Conservation (phyloP, 2,329 filamentous ascomycete genomes). For the Colletotrichum melonis region DNA sequence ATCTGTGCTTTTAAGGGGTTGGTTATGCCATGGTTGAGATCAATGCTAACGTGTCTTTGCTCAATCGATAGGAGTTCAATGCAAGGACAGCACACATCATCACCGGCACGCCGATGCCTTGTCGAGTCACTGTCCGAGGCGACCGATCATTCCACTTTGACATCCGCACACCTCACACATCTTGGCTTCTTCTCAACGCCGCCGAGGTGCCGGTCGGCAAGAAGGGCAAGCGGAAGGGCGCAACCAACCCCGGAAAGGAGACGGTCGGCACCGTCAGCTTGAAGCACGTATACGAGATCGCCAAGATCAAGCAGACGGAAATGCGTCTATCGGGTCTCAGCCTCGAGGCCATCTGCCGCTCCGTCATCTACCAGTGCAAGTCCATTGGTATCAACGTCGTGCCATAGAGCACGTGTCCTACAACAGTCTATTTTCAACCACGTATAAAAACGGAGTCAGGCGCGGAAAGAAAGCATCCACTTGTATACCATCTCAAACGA, state of each 20-base stretch:
- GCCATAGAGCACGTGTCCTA: constrained; percentile 53
- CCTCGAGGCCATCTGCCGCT: constrained; percentile 77
- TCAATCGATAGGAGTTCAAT: constrained; percentile 84
- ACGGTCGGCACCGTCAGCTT: constrained; percentile 86
- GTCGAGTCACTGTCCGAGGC: constrained; percentile 89
- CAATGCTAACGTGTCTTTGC: constrained; percentile 30
- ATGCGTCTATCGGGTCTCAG: constrained; percentile 77
- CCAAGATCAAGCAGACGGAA: constrained; percentile 91
- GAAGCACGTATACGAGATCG: constrained; percentile 98
- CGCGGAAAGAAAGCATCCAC: constrained; percentile 16
- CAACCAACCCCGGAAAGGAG: constrained; percentile 79
- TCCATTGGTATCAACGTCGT: constrained; percentile 80
- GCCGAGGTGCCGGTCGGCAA: constrained; percentile 78
- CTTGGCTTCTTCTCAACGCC: constrained; percentile 87
- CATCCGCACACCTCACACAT: constrained; percentile 92
- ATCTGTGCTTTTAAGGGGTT: constrained; percentile 16
- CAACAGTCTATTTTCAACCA: constrained; percentile 13
- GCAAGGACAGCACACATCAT: constrained; percentile 88
- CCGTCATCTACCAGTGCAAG: constrained; percentile 80
- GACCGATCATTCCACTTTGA: constrained; percentile 96
- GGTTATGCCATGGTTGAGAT: constrained; percentile 27
- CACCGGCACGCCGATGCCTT: constrained; percentile 87
- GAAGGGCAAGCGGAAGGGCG: constrained; percentile 83
- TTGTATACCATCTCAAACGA: constrained; percentile 33
- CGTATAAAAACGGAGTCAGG: constrained; percentile 26